Evolutionary conservation across 257 asterid genomes (phyloP), one percentile per base, ranked within the genome.

Genomic region (Nicotiana otophora): DNA sequence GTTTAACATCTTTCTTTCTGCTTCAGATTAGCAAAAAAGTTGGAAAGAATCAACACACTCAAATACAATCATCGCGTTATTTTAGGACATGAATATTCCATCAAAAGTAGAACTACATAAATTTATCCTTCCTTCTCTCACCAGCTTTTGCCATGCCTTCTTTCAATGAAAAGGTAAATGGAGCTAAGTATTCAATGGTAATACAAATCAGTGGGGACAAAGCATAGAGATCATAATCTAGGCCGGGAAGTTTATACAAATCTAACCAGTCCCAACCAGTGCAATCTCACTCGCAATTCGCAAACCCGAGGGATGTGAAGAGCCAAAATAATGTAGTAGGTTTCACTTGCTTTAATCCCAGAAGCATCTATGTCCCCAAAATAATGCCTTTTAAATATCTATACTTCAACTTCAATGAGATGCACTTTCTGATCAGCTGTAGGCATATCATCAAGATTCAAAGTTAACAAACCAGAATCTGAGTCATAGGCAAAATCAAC

Each of bases 401-500:
- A 92, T 42, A 91, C 83, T 70, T 89, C 91, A 83, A 95, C 87
- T 85, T 84, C 93, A 65, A 95, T 84, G 48, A 15, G n/a, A 31
- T 92, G 98, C 55, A 87, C 86, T 80, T 84, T 89, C 63, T 84
- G 82, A 83, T 86, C 87, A 86, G 88, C 92, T 10, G 70, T n/a
- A 53, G 97, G 98, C 98, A 95, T 91, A 80, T 81, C 91, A 46
- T 39, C 85, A 90, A 95, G 82, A 85, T 87, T 69, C 14, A 95
- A 77, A 51, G 89, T 85, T 70, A 95, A 81, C 89, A 93, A 84
- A 17, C 98, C 98, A 1, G 96, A 88, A 1, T 54, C 88, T 1
- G 84, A 61, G 67, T 91, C 90, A 4, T 92, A 92, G 12, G 82
- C 86, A 57, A 92, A 90, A 15, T 91, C 93, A 19, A 88, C 91